Evolutionary conservation across 2,329 filamentous ascomycete species (phyloP), one percentile per base, ranked within the genome.

Genomic region (Neofusicoccum umdonicola): DNA sequence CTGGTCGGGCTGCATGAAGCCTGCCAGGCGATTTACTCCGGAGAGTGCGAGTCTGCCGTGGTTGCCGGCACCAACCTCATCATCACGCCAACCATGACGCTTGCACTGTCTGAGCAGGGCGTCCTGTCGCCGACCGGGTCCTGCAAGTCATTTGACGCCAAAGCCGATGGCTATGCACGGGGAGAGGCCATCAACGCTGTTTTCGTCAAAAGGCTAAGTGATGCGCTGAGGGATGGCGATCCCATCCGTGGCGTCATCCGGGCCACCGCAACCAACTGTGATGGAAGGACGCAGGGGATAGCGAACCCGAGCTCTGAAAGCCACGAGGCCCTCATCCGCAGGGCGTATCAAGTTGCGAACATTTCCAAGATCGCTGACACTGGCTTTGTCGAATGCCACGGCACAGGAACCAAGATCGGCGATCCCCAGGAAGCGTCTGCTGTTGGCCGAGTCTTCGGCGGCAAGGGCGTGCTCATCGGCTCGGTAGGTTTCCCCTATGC

Each of bases 61-160:
- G 78, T 79, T 5, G 75, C 71, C 13, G 78, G 78, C 2, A 71
- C 71, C 1, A 79, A 75, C 48, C 66, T 80, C 3, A 74, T 80
- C n/a, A 62, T 77, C 9, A 70, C 69, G 5, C 78, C 76, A 0
- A 67, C 65, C 3, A 70, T 72, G 44, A 73, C 70, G 5, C 69
- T 73, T 4, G 66, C 70, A 0, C 72, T 80, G 70, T 69, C 71
- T 2, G 71, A 77, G 41, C 71, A 78, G 39, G 75, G 76, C 1
- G 71, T 81, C 0, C 68, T 82, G 4, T 77, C 76, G 3, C n/a
- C 62, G n/a, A 27, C 62, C 12, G 60, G 52, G n/a, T 64, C 54
- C 2, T 75, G 70, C 15, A 73, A 73, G 13, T 72, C 71, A 8
- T 77, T 77, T 58, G 71, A 71, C 65, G 69, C 68, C 31, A 70